Evolutionary conservation across 768 basidiomycete species (phyloP).

Genomic region (Rickenella mellea): DNA sequence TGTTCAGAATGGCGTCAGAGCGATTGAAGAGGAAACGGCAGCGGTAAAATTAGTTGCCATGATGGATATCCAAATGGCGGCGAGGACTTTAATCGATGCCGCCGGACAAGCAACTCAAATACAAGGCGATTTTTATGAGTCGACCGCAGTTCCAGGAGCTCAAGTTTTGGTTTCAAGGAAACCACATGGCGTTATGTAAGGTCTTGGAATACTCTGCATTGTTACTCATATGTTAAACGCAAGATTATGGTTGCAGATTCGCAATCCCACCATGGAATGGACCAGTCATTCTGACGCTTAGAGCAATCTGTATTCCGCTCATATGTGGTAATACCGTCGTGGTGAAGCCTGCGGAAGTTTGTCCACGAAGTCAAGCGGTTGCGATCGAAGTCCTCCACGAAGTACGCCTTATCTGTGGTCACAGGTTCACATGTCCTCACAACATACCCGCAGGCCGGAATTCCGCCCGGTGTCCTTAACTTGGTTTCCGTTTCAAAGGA

Average conservation of each 20-base stretch:
- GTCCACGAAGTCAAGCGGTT: conserved; percentile 36
- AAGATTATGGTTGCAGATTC: conserved; percentile 22
- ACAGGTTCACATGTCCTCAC: background rate
- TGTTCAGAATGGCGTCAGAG: conserved; percentile 21
- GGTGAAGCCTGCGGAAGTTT: conserved; percentile 41
- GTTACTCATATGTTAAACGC: background rate
- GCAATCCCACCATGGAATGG: conserved; percentile 52
- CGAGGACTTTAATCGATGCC: conserved; percentile 19
- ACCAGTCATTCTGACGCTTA: conserved; percentile 33
- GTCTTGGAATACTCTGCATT: conserved; percentile 3
- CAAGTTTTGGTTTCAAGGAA: conserved; percentile 33
- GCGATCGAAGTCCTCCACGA: conserved; percentile 39
- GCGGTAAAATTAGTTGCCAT: conserved; percentile 14
- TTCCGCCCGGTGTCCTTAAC: conserved; percentile 53
- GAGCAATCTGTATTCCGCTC: conserved; percentile 37
- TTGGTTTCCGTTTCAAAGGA: conserved; percentile 38
- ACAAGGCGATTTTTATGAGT: conserved; percentile 34
- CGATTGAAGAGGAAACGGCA: conserved; percentile 30
- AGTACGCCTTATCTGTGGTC: conserved; percentile 8
- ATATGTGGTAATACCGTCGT: conserved; percentile 50
- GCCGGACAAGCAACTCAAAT: conserved; percentile 27
- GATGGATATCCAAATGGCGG: conserved; percentile 18
- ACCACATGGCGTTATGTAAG: conserved; percentile 45
- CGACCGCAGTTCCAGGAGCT: conserved; percentile 33
- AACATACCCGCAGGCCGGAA: conserved; percentile 33